Conservation (phyloP, 495 filamentous ascomycete genomes). For the Immersiella caudata region DNA sequence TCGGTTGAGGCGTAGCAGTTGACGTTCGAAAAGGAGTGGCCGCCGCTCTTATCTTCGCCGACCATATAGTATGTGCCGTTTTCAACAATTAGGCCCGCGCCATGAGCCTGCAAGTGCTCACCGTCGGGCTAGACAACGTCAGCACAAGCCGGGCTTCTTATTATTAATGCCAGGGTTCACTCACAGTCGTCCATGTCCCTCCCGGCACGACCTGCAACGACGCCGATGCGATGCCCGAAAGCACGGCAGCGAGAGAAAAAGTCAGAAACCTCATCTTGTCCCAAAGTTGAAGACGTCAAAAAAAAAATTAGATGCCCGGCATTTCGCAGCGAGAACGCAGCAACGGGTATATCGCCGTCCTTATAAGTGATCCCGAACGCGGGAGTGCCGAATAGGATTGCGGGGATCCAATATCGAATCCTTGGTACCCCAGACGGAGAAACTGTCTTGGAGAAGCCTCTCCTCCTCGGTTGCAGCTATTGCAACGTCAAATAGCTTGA, state of each 20-base stretch:
- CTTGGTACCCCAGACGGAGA: neutral
- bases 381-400: neutral
- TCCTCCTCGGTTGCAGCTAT: neutral
- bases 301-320: neutral
- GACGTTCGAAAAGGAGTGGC: constrained; percentile 60
- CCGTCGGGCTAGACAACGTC: constrained; percentile 42
- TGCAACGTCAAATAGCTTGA: neutral
- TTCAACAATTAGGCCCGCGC: constrained; percentile 57
- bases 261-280: constrained; percentile 24
- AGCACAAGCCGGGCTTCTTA: neutral
- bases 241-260: constrained; percentile 24
- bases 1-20: constrained; percentile 61
- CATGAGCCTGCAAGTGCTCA: constrained; percentile 65
- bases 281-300: neutral
- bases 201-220: constrained; percentile 53
- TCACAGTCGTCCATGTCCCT: constrained; percentile 52
- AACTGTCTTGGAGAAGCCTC: neutral
- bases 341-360: neutral
- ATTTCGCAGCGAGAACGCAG: neutral
- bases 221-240: constrained; percentile 26
- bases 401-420: neutral
- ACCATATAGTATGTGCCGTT: constrained; percentile 62
- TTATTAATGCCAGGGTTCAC: neutral
- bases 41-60: constrained; percentile 67
- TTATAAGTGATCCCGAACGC: neutral